Percentiles rank a stretch among this genome's conserved stretches.
Evolutionary conservation across 768 basidiomycete genomes (phyloP).

Genomic region (Neoboletus subvelutipes): DNA sequence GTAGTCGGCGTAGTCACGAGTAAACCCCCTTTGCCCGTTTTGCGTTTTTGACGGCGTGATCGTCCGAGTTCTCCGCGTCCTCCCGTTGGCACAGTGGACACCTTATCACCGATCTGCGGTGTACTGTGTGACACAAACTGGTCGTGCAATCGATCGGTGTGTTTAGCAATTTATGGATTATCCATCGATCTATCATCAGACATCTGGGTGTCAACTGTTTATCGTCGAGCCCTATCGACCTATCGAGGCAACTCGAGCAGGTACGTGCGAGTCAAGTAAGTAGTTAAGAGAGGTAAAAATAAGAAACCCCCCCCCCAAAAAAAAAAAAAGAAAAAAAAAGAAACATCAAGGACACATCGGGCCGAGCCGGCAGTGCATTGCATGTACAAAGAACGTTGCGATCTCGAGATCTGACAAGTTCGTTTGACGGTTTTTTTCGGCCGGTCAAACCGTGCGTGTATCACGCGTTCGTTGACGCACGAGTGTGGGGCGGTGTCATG

Average conservation of each 20-base stretch:
- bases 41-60: neutral
- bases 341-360: neutral
- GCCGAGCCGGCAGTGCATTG: neutral
- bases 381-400: neutral
- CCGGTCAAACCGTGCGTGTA: neutral
- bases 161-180: neutral
- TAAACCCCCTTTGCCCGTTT: neutral
- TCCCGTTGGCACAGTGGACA: neutral
- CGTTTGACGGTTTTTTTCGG: neutral
- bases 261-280: neutral
- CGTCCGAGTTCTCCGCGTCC: neutral
- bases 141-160: neutral
- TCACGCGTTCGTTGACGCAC: neutral
- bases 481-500: neutral
- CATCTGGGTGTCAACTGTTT: neutral
- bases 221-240: neutral
- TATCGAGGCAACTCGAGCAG: neutral
- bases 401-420: neutral
- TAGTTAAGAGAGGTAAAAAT: neutral
- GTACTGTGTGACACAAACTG: too few relatives aligned
- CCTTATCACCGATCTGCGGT: neutral
- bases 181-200: neutral
- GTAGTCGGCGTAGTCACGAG: too few relatives aligned
- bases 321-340: neutral
- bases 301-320: too few relatives aligned